Conservation (phyloP, 805 yeast species). For the Metschnikowia cerradonensis region DNA sequence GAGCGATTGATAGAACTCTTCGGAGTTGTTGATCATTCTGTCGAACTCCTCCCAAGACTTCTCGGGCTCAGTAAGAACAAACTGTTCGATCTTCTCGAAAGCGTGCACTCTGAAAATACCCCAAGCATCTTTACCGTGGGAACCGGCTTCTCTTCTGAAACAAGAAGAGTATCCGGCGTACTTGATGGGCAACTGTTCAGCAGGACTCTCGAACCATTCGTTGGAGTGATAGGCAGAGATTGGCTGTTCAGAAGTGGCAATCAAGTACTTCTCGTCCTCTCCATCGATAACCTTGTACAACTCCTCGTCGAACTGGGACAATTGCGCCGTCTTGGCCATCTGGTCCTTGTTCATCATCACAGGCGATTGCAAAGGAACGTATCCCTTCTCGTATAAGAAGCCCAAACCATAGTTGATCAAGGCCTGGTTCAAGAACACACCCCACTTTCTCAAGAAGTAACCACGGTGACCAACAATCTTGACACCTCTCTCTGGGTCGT, state of each 20-base stretch:
- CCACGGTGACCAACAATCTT: slow-evolving; percentile 98
- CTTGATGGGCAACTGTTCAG: slow-evolving; percentile 92
- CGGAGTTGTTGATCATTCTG: slow-evolving; percentile 86
- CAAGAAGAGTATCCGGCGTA: slow-evolving; percentile 98
- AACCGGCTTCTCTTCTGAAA: slow-evolving; percentile 99
- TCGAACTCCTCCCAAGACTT: slow-evolving; percentile 98
- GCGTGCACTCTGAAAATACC: slow-evolving; percentile 99
- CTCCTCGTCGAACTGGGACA: slow-evolving; percentile 97
- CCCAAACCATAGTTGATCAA: slow-evolving; percentile 91
- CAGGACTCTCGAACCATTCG: slow-evolving; percentile 98
- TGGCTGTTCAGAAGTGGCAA: slow-evolving; percentile 99
- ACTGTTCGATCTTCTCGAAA: slow-evolving; percentile 97
- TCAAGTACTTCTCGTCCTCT: slow-evolving; percentile 93
- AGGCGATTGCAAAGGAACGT: slow-evolving; percentile 93
- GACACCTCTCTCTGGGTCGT: slow-evolving; percentile 98
- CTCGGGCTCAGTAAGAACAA: slow-evolving; percentile 93
- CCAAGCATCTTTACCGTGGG: slow-evolving; percentile 99
- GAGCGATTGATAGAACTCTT: slow-evolving; percentile 87
- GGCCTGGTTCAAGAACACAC: slow-evolving; percentile 97
- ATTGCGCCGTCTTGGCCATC: slow-evolving; percentile 98
- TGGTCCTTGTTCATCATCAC: slow-evolving; percentile 99
- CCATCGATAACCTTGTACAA: slow-evolving; percentile 96
- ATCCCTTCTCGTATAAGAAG: slow-evolving; percentile 74
- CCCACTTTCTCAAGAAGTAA: slow-evolving; percentile 88
- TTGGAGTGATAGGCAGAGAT: slow-evolving; percentile 95